Percentiles rank a stretch among this genome's conserved stretches.
Evolutionary conservation across 73 alveolate genomes (phyloP).

Genomic region (Tetrahymena thermophila): DNA sequence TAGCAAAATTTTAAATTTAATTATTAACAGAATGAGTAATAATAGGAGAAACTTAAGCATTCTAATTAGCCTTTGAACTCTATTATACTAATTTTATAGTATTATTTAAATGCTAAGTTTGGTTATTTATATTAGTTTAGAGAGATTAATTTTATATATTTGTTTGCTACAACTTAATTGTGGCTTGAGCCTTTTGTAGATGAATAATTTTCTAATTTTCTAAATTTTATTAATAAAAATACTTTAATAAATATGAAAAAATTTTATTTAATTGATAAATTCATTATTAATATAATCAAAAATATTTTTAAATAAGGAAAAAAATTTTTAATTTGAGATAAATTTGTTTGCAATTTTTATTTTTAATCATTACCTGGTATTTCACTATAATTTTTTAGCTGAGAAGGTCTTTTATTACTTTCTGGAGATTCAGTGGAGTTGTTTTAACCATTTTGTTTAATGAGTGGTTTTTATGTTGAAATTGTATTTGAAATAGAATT

Average conservation of each 20-base stretch:
- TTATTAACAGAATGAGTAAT: background rate
- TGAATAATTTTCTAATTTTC: background rate
- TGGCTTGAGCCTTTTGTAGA: background rate
- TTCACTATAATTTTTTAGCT: background rate
- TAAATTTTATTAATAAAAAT: background rate
- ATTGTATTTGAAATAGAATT: background rate
- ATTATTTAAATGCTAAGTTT: background rate
- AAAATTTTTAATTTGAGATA: too few relatives aligned
- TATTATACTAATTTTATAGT: background rate
- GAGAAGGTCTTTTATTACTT: background rate
- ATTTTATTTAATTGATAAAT: too few relatives aligned
- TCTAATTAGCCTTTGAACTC: background rate
- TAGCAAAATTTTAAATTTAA: background rate
- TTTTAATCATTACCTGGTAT: background rate
- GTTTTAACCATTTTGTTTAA: background rate
- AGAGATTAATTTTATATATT: background rate
- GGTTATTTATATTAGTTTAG: background rate
- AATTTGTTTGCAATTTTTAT: background rate
- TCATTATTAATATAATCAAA: too few relatives aligned
- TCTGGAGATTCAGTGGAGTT: background rate
- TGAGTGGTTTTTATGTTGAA: background rate
- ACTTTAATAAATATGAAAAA: background rate
- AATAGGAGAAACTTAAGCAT: background rate
- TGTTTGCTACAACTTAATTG: background rate
- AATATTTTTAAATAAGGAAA: too few relatives aligned